Percentiles rank a stretch among this genome's conserved stretches.
Evolutionary conservation across 2,329 filamentous ascomycete genomes (phyloP).

Genomic region (Graphilbum sp.): DNA sequence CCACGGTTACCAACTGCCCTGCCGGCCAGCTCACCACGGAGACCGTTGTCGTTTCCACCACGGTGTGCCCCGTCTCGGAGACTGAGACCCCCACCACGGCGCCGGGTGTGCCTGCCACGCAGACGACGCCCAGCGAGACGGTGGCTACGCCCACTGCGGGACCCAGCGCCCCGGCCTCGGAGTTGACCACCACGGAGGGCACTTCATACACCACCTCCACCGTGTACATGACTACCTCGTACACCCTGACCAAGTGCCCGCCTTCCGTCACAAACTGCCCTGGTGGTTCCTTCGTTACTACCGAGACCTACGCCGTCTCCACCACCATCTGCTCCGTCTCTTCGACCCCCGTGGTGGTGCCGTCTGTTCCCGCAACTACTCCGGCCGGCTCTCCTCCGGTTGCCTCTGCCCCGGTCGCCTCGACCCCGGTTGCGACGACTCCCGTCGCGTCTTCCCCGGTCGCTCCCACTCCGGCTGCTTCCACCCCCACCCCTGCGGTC

Average conservation of each 20-base stretch:
- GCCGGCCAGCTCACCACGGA: not conserved
- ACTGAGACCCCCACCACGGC: not conserved
- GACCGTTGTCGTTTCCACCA: not conserved
- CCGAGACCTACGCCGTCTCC: slow-evolving; percentile 13
- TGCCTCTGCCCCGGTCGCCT: not conserved
- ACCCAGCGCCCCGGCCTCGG: too few relatives aligned
- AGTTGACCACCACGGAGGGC: not conserved
- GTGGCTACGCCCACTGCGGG: too few relatives aligned
- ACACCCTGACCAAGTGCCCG: slow-evolving; percentile 13
- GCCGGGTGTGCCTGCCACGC: too few relatives aligned
- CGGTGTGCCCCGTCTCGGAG: not conserved
- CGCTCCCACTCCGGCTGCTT: not conserved
- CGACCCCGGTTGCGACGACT: not conserved
- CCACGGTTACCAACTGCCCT: slow-evolving; percentile 3
- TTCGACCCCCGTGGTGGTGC: not conserved
- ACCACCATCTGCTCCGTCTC: slow-evolving; percentile 26
- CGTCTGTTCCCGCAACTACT: slow-evolving; percentile 9
- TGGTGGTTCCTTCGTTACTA: slow-evolving; percentile 8
- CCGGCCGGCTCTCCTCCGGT: not conserved
- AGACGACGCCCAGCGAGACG: too few relatives aligned
- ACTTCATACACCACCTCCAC: slow-evolving; percentile 8
- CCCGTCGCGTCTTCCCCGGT: not conserved
- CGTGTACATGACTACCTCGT: slow-evolving; percentile 11
- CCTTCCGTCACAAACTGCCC: slow-evolving; percentile 13
- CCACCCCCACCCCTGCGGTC: not conserved